Evolutionary conservation across 129 eudicot genomes (phyloP).

Genomic region (Escallonia herrerae): DNA sequence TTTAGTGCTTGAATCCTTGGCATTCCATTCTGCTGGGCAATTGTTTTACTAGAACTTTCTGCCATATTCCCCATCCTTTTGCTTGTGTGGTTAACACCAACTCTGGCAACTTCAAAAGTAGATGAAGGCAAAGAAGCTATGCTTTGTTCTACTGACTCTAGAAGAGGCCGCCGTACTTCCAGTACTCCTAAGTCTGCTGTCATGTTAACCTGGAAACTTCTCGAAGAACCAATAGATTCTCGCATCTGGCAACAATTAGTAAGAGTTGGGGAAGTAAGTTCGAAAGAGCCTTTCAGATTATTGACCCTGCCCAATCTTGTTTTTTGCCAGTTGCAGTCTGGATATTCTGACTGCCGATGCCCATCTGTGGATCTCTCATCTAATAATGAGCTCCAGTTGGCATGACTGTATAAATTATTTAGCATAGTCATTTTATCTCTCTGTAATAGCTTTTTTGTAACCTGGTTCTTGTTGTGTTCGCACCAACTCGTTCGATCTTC

Average conservation of each 20-base stretch:
- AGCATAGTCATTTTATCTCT: constrained; percentile 23
- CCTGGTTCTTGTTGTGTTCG: constrained; percentile 13
- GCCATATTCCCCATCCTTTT: constrained; percentile 6
- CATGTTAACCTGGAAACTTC: constrained; percentile 23
- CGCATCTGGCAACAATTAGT: constrained; percentile 11
- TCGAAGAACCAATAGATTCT: constrained; percentile 18
- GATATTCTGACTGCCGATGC: constrained; percentile 24
- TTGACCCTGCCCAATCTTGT: constrained; percentile 1
- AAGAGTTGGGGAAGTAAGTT: constrained; percentile 13
- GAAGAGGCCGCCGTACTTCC: constrained; percentile 11
- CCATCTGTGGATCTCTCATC: constrained; percentile 16
- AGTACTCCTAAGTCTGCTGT: constrained; percentile 17
- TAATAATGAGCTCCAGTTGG: constrained; percentile 8
- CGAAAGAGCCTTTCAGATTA: constrained; percentile 8
- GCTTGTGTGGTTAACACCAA: constrained; percentile 9
- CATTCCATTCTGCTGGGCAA: constrained; percentile 19
- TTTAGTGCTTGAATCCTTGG: constrained; percentile 18
- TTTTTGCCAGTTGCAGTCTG: not conserved
- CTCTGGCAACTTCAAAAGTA: constrained; percentile 9
- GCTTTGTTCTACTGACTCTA: constrained; percentile 30
- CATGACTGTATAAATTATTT: constrained; percentile 28
- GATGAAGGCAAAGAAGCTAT: constrained; percentile 23
- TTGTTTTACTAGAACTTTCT: constrained; percentile 20
- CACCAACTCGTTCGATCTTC: constrained; percentile 36
- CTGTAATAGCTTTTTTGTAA: constrained; percentile 18